These are phyloP conservation scores for Limonomyces culmigenus DNA, from an alignment of 1,284 basidiomycete genomes.

Conservation along the genomic window DNA sequence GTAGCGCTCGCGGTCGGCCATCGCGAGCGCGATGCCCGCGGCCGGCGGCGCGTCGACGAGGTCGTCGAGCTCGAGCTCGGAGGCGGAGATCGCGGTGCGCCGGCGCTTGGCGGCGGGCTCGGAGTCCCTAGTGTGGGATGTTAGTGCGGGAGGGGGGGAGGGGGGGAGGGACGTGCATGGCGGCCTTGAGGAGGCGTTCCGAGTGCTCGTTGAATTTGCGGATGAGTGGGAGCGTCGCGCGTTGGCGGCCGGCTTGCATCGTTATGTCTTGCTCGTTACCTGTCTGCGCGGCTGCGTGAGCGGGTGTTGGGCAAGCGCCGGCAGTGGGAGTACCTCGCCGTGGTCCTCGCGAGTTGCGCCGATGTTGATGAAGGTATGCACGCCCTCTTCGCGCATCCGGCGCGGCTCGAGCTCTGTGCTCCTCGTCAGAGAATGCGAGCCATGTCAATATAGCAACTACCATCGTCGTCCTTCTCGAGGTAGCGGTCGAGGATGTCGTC, in stretches of 20 bases:
- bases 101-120: conserved; percentile 39
- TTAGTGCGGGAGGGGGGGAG: background rate
- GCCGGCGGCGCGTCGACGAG: conserved; percentile 52
- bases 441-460: conserved; percentile 22
- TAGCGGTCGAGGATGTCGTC: conserved; percentile 95
- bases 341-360: conserved; percentile 88
- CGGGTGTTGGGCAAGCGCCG: conserved; percentile 4
- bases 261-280: conserved; percentile 83
- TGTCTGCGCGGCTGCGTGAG: conserved; percentile 24
- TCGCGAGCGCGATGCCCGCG: conserved; percentile 64
- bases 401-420: conserved; percentile 66
- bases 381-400: conserved; percentile 43
- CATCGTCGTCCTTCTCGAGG: conserved; percentile 87
- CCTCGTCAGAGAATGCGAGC: background rate
- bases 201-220: conserved; percentile 97
- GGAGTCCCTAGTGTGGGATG: conserved; percentile 13
- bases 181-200: conserved; percentile 68
- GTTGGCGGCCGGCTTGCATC: conserved; percentile 89
- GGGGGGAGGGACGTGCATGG: conserved; percentile 35
- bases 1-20: conserved; percentile 65
- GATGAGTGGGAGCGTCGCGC: conserved; percentile 80
- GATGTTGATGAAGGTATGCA: conserved; percentile 74
- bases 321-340: conserved; percentile 56
- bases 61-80: conserved; percentile 78
- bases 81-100: conserved; percentile 32